phyloP scores from a whole-genome alignment of 2,329 filamentous ascomycete species.

The Sporothrix curviconia region DNA sequence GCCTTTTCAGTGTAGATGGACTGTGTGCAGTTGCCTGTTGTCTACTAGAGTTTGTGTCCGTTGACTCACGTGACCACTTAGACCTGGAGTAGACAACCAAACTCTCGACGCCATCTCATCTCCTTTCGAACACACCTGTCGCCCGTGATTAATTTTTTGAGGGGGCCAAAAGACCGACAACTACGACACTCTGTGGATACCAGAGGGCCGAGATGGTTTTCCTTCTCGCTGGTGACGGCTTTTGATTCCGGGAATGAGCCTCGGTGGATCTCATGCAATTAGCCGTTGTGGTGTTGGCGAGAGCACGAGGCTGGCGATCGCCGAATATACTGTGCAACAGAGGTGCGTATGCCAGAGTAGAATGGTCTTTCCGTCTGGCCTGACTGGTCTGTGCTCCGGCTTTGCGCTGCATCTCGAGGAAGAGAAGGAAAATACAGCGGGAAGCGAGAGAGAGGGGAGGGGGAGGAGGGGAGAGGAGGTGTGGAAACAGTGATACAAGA shows the following conservation, averaged over 20 bases:
- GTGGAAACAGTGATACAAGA: neutral
- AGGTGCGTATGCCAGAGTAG: no score
- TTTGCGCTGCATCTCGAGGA: no score
- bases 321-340: no score
- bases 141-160: no score
- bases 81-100: neutral
- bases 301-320: no score
- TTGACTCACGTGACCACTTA: neutral
- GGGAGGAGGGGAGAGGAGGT: neutral
- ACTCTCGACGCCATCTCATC: neutral
- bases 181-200: neutral
- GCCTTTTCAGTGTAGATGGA: no score
- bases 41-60: neutral
- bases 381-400: no score
- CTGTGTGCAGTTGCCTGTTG: no score
- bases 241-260: neutral
- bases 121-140: no score
- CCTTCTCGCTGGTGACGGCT: neutral
- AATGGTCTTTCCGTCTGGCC: no score
- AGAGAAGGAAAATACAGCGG: neutral
- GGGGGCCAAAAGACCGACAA: neutral
- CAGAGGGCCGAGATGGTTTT: neutral
- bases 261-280: neutral
- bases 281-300: conserved; percentile 2
- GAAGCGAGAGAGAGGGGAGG: neutral